phyloP scores from a whole-genome alignment of 345 rosid species.

The Fremontodendron californicum region DNA sequence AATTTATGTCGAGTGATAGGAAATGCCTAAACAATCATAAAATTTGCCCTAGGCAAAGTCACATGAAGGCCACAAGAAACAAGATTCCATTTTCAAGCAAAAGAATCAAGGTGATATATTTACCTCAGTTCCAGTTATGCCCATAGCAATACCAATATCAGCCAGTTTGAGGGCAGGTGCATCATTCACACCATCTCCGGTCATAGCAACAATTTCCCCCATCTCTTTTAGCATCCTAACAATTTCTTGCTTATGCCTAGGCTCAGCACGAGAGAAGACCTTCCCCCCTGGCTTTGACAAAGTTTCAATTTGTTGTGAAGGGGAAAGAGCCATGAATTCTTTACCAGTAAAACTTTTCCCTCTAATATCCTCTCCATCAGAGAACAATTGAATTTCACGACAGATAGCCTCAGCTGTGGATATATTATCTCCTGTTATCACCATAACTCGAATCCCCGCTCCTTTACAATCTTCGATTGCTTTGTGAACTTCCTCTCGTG shows the following conservation, averaged over 20 bases:
- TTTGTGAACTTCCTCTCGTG: conserved; percentile 73
- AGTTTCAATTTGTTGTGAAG: conserved; percentile 42
- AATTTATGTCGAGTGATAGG: background rate
- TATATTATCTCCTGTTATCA: conserved; percentile 95
- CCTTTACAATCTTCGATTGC: conserved; percentile 80
- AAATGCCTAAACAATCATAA: background rate
- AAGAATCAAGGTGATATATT: background rate
- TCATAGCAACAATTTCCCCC: conserved; percentile 94
- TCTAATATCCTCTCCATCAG: conserved; percentile 49
- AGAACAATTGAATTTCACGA: conserved; percentile 58
- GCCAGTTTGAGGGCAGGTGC: conserved; percentile 97
- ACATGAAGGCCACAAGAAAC: background rate
- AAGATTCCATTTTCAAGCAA: background rate
- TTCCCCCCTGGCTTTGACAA: conserved; percentile 70
- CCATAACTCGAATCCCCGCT: conserved; percentile 89
- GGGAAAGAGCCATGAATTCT: conserved; percentile 69
- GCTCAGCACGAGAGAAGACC: conserved; percentile 91
- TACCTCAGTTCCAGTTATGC: conserved; percentile 96
- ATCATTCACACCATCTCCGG: conserved; percentile 98
- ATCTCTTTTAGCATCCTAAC: conserved; percentile 84
- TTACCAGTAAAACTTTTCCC: conserved; percentile 69
- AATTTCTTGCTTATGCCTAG: conserved; percentile 90
- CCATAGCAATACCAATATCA: conserved; percentile 97
- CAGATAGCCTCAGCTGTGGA: conserved; percentile 95
- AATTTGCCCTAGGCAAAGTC: background rate